Conservation (phyloP, 805 yeast species). For the Kockiozyma suomiensis region DNA sequence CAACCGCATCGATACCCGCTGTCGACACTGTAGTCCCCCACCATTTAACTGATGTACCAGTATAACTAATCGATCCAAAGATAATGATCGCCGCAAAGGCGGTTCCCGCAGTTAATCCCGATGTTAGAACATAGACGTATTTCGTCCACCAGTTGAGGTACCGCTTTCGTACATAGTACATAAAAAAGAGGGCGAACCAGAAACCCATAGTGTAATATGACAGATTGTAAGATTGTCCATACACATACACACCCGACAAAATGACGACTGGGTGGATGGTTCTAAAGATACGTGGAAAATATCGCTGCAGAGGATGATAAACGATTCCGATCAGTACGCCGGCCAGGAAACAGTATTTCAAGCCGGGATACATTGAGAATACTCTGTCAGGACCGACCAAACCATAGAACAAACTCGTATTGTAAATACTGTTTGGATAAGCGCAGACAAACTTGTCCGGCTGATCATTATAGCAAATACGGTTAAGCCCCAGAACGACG, state of each 20-base stretch:
- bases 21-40: constrained; percentile 55
- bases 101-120: constrained; percentile 71
- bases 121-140: constrained; percentile 66
- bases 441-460: constrained; percentile 49
- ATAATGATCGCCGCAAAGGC: constrained; percentile 63
- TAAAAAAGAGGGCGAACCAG: constrained; percentile 53
- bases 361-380: constrained; percentile 34
- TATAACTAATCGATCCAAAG: constrained; percentile 51
- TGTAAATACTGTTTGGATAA: constrained; percentile 48
- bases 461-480: constrained; percentile 50
- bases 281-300: constrained; percentile 10
- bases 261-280: constrained; percentile 31
- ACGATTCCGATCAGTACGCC: constrained; percentile 29
- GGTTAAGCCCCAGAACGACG: constrained; percentile 46
- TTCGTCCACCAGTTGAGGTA: constrained; percentile 74
- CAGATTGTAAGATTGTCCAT: constrained; percentile 21
- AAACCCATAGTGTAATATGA: constrained; percentile 21
- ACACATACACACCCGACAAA: constrained; percentile 32
- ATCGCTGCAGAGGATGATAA: constrained; percentile 19
- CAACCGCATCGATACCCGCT: constrained; percentile 18
- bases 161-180: constrained; percentile 56
- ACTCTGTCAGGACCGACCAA: constrained; percentile 59
- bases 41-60: constrained; percentile 47
- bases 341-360: constrained; percentile 32
- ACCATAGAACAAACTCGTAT: constrained; percentile 61